Conservation (phyloP, 805 yeast genomes). For the Wickerhamiella shivajii region DNA sequence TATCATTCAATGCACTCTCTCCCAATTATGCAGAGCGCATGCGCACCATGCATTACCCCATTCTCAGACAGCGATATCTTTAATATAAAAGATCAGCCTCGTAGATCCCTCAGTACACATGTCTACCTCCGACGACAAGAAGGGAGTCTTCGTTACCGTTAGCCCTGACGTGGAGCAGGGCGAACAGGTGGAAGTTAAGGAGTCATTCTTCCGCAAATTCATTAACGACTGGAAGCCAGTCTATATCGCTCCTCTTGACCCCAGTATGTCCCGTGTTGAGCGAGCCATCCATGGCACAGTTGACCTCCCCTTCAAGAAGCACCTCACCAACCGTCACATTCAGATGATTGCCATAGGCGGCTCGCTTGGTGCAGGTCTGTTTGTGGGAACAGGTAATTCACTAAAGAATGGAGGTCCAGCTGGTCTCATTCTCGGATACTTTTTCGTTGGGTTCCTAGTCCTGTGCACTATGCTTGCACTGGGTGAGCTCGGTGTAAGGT, state of each 20-base stretch:
- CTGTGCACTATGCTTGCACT: constrained; percentile 49
- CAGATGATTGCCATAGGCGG: constrained; percentile 66
- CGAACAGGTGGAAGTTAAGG: background rate
- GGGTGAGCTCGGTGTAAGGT: constrained; percentile 58
- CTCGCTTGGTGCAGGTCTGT: constrained; percentile 61
- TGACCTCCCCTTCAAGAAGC: constrained; percentile 33
- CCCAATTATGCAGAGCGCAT: too few relatives aligned
- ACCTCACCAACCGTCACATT: constrained; percentile 40
- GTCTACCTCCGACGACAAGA: too few relatives aligned
- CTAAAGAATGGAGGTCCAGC: constrained; percentile 47
- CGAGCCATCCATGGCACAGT: constrained; percentile 30
- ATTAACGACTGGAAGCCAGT: constrained; percentile 32
- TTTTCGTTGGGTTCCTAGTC: constrained; percentile 47
- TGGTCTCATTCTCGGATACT: constrained; percentile 40
- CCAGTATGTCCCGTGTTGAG: constrained; percentile 20
- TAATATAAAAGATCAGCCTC: too few relatives aligned
- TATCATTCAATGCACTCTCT: too few relatives aligned
- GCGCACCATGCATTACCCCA: too few relatives aligned
- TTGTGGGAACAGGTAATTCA: constrained; percentile 53
- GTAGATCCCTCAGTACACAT: too few relatives aligned
- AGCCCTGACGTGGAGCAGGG: too few relatives aligned
- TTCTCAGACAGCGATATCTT: too few relatives aligned
- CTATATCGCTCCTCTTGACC: constrained; percentile 28
- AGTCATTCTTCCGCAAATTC: constrained; percentile 1
- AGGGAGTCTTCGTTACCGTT: too few relatives aligned